A percentile compares a stretch with the other conserved stretches of the same genome.
phyloP scores from a whole-genome alignment of 2,329 filamentous ascomycete genomes.

The Fusarium hostae region DNA sequence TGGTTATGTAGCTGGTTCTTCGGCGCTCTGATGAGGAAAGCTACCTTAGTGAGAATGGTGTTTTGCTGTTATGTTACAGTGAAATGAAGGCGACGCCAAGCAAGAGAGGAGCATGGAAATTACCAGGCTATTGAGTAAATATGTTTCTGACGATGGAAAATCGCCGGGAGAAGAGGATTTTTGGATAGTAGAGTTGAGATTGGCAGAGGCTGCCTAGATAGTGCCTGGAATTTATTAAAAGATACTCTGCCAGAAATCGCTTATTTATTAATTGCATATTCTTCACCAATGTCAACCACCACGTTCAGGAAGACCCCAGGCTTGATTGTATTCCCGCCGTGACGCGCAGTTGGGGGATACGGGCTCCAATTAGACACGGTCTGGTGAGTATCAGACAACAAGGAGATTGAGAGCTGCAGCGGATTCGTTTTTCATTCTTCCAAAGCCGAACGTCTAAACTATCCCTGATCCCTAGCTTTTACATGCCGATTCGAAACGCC shows the following conservation, averaged over 20 bases:
- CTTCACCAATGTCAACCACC: conserved; percentile 43
- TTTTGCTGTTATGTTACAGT: background rate
- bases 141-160: background rate
- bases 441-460: conserved; percentile 29
- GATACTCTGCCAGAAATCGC: background rate
- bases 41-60: background rate
- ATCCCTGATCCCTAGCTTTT: conserved; percentile 35
- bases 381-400: conserved; percentile 33
- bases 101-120: background rate
- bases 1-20: conserved; percentile 2
- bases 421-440: conserved; percentile 34
- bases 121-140: background rate
- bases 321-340: background rate
- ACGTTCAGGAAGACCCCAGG: background rate
- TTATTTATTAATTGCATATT: conserved; percentile 2
- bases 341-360: conserved; percentile 30
- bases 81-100: background rate
- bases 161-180: background rate
- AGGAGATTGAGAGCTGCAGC: conserved; percentile 27
- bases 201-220: background rate
- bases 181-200: background rate
- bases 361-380: conserved; percentile 32
- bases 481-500: conserved; percentile 45
- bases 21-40: background rate
- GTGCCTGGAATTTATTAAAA: background rate